Percentiles rank a stretch among this genome's conserved stretches.
Conservation (phyloP, 2,329 filamentous ascomycete species). For the Aspergillus costaricaensis region DNA sequence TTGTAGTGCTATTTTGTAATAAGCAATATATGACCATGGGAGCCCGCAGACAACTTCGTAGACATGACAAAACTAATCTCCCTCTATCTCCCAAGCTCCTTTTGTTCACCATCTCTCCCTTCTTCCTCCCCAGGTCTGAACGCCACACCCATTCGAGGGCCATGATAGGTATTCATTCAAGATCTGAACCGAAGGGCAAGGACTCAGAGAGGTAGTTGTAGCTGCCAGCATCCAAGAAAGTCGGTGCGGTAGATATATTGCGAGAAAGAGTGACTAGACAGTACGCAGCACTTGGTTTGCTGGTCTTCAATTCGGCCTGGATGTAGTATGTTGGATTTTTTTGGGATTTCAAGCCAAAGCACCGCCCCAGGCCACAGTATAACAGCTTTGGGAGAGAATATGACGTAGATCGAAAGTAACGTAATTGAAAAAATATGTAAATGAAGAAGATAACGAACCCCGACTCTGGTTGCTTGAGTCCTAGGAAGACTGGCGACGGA, state of each 20-base stretch:
- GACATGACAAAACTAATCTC: neutral
- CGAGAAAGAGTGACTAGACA: slow-evolving; percentile 7
- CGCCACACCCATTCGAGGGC: neutral
- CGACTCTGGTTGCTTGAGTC: neutral
- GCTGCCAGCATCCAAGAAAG: neutral
- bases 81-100: neutral
- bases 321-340: neutral
- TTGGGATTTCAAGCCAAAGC: neutral
- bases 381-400: neutral
- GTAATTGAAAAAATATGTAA: neutral
- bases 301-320: neutral
- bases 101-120: neutral
- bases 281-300: neutral
- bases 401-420: neutral
- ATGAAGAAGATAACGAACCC: neutral
- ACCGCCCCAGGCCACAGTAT: neutral
- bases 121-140: neutral
- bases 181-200: neutral
- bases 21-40: neutral
- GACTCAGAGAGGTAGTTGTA: neutral
- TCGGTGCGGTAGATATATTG: neutral
- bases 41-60: neutral
- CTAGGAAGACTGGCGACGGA: neutral
- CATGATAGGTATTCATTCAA: no score
- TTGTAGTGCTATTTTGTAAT: neutral